These are phyloP conservation scores for Paradendryphiella salina DNA, from an alignment of 2,329 filamentous ascomycete species.

Conservation along the genomic window DNA sequence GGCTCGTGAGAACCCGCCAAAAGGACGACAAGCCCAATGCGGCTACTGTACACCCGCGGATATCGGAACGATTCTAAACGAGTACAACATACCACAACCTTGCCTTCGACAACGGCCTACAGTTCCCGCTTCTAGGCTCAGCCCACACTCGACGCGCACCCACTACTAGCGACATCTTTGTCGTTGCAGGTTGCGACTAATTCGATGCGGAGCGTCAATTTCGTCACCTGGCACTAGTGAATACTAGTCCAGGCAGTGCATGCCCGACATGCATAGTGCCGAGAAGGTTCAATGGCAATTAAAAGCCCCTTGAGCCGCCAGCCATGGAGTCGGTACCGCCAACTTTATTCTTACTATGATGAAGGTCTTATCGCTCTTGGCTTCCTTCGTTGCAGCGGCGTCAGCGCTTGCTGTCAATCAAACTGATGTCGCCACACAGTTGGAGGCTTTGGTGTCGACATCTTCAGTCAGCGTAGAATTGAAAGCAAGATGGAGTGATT, in stretches of 20 bases:
- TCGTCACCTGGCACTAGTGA: neutral
- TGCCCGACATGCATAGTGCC: neutral
- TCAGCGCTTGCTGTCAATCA: constrained; percentile 19
- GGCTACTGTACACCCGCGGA: constrained; percentile 5
- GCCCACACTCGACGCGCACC: neutral
- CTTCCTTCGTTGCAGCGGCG: constrained; percentile 13
- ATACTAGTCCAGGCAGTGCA: neutral
- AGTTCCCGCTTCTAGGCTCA: neutral
- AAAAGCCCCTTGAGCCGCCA: constrained; percentile 6
- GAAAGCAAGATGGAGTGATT: constrained; percentile 31
- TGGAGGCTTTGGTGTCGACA: constrained; percentile 17
- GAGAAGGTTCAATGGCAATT: constrained; percentile 3
- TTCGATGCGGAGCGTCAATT: neutral
- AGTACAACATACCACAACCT: neutral
- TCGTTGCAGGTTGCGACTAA: neutral
- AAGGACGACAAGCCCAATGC: constrained; percentile 1
- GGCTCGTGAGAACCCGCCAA: neutral
- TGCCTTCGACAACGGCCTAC: neutral
- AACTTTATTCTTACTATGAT: constrained; percentile 12
- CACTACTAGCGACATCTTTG: neutral
- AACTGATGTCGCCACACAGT: constrained; percentile 16
- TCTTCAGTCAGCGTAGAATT: constrained; percentile 20
- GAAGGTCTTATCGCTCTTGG: constrained; percentile 17
- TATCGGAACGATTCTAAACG: neutral
- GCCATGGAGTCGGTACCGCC: constrained; percentile 5